Evolutionary conservation across 164 flowering plant genomes (phyloP).

Genomic region (Nelumbo lutea): DNA sequence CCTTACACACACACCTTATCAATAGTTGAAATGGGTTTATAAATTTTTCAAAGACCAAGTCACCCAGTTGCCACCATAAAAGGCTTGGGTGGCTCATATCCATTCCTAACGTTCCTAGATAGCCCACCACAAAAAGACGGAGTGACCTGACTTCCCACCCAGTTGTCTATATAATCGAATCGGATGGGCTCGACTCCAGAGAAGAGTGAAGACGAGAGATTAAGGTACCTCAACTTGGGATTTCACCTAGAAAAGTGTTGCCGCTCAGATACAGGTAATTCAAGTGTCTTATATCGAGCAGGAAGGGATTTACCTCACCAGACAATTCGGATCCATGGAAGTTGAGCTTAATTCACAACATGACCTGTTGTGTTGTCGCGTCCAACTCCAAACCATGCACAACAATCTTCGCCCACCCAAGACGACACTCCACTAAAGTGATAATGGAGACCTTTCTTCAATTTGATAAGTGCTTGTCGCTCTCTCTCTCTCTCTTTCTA

Average conservation of each 20-base stretch:
- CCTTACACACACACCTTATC: too few relatives aligned
- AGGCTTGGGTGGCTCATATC: too few relatives aligned
- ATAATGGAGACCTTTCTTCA: slow-evolving; percentile 1
- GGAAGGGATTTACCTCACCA: slow-evolving; percentile 6
- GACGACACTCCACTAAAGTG: slow-evolving; percentile 9
- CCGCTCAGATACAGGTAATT: slow-evolving; percentile 11
- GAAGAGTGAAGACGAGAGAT: background rate
- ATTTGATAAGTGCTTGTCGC: slow-evolving; percentile 3
- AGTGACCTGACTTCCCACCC: too few relatives aligned
- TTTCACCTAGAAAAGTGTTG: background rate
- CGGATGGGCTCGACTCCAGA: background rate
- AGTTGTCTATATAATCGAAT: too few relatives aligned
- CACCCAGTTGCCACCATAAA: too few relatives aligned
- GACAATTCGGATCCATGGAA: slow-evolving; percentile 3
- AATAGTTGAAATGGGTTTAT: too few relatives aligned
- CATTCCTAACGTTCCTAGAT: too few relatives aligned
- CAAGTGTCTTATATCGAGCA: background rate
- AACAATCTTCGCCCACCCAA: slow-evolving; percentile 12
- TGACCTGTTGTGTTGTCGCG: slow-evolving; percentile 8
- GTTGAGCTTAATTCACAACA: slow-evolving; percentile 1
- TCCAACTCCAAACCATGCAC: slow-evolving; percentile 9
- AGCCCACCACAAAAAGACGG: too few relatives aligned
- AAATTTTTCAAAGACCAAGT: too few relatives aligned
- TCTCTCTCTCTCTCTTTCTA: background rate
- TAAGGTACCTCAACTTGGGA: slow-evolving; percentile 10